A percentile compares a stretch with the other conserved stretches of the same genome.
Conservation (phyloP, 228 moss, liverwort and hornwort genomes). For the Sphagnum fallax region DNA sequence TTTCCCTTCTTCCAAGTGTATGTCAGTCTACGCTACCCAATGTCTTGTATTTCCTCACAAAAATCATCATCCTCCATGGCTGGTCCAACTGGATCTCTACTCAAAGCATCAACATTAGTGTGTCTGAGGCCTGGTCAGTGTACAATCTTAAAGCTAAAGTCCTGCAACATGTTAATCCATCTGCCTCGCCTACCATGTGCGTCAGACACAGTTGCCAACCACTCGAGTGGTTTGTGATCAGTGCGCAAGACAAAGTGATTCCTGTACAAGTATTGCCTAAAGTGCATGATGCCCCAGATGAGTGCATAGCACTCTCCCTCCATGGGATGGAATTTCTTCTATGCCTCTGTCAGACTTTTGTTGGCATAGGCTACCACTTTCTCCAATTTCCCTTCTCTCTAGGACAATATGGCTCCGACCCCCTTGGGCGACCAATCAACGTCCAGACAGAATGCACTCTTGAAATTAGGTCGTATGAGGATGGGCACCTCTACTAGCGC, state of each 20-base stretch:
- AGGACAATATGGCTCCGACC: neutral
- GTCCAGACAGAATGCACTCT: neutral
- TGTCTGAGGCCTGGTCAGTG: neutral
- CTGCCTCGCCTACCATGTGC: neutral
- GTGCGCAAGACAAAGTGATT: neutral
- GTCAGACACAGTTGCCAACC: neutral
- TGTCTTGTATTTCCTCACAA: too few species aligned
- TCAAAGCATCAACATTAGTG: neutral
- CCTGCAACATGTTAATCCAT: neutral
- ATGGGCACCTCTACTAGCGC: neutral
- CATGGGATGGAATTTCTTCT: neutral
- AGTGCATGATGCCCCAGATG: neutral
- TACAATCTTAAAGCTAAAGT: neutral
- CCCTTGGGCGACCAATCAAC: neutral
- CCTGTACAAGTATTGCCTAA: slow-evolving; percentile 1
- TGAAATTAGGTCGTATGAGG: neutral
- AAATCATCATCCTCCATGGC: neutral
- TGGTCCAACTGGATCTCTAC: neutral
- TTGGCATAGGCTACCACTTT: neutral
- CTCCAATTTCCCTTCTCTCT: neutral
- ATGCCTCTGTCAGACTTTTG: neutral
- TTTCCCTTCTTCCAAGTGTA: too few species aligned
- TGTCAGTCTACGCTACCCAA: too few species aligned
- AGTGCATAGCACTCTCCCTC: slow-evolving; percentile 3
- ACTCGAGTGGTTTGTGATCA: neutral